Conservation (phyloP, 352 stramenopile genomes). For the Thalassiosira mediterranea region DNA sequence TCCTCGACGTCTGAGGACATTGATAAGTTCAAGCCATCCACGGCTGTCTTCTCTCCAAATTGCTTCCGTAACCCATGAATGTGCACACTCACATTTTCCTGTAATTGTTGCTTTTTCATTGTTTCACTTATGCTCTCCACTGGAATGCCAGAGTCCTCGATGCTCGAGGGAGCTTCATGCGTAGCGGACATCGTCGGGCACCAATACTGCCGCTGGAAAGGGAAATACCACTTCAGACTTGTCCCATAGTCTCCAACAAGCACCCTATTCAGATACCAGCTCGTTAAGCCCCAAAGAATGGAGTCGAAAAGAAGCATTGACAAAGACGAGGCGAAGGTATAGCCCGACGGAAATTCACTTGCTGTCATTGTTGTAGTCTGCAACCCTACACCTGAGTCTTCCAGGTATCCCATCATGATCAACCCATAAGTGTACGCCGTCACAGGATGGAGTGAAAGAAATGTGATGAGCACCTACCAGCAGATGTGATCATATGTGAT, state of each 20-base stretch:
- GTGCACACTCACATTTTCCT: conserved; percentile 66
- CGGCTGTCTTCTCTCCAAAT: conserved; percentile 82
- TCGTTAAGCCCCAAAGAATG: conserved; percentile 70
- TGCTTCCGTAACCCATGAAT: conserved; percentile 73
- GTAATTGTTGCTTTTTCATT: conserved; percentile 56
- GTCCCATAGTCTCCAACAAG: conserved; percentile 73
- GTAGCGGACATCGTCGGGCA: conserved; percentile 38
- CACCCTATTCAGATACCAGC: conserved; percentile 79
- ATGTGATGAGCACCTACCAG: conserved; percentile 36
- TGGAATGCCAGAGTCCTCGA: conserved; percentile 43
- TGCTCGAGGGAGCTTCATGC: conserved; percentile 15
- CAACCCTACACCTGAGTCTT: conserved; percentile 73
- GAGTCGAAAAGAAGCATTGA: conserved; percentile 60
- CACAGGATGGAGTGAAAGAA: conserved; percentile 76
- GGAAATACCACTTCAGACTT: conserved; percentile 70
- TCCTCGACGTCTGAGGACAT: conserved; percentile 73
- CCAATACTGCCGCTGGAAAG: conserved; percentile 72
- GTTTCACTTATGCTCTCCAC: conserved; percentile 62
- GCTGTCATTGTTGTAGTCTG: conserved; percentile 47
- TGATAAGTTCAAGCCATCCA: conserved; percentile 74
- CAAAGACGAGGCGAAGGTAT: conserved; percentile 60
- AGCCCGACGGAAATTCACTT: conserved; percentile 71
- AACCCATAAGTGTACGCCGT: conserved; percentile 73
- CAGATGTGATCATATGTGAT: too few relatives aligned
- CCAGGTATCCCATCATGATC: conserved; percentile 77